phyloP scores from a whole-genome alignment of 192 early-diverging fungal genomes.

The Coemansia aciculifera region DNA sequence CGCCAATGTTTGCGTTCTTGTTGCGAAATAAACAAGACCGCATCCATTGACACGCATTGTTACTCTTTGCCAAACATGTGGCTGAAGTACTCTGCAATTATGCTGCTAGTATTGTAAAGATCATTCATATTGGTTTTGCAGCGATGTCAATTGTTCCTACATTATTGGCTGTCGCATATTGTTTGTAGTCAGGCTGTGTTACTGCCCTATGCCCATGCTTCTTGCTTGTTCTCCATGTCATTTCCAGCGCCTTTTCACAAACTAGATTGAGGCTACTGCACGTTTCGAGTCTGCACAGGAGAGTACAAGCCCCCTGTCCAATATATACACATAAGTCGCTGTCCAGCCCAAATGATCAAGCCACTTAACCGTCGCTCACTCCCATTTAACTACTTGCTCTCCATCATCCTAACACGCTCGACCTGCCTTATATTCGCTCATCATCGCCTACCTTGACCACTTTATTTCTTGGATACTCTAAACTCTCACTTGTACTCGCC shows the following conservation, averaged over 20 bases:
- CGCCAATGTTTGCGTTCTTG: not conserved
- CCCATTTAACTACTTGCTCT: not conserved
- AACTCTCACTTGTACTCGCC: not conserved
- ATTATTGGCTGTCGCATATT: not conserved
- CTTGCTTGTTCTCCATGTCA: not conserved
- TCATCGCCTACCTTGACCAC: not conserved
- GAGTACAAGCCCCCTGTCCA: not conserved
- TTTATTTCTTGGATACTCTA: not conserved
- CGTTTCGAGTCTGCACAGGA: not conserved
- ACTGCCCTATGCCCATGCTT: slow-evolving; percentile 3
- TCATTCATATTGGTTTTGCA: not conserved
- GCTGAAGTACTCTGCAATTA: not conserved
- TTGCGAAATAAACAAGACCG: not conserved
- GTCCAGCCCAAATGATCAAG: slow-evolving; percentile 5
- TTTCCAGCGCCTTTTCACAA: not conserved
- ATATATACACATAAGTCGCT: slow-evolving; percentile 3
- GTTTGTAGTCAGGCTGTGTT: slow-evolving; percentile 7
- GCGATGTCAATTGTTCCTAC: not conserved
- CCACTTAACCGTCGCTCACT: not conserved
- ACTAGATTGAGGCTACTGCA: not conserved
- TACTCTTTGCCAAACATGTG: not conserved
- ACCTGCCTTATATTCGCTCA: not conserved
- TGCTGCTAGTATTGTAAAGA: not conserved
- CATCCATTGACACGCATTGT: slow-evolving; percentile 3
- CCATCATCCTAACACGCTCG: not conserved